phyloP scores from a whole-genome alignment of 164 flowering plant species.

The Vitis riparia region DNA sequence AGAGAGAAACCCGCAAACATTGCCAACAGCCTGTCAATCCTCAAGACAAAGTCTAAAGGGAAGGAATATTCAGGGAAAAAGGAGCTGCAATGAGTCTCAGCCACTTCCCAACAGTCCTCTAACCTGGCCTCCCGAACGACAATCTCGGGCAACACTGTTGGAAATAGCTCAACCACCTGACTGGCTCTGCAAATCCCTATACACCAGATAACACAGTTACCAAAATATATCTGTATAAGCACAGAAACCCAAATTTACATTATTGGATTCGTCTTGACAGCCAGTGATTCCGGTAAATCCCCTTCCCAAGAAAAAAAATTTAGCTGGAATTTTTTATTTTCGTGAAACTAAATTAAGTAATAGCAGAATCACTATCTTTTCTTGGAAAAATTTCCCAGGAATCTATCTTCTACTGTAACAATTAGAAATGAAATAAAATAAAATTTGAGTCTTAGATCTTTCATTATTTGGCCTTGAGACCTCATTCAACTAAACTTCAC shows the following conservation, averaged over 20 bases:
- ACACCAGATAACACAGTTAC: constrained; percentile 2
- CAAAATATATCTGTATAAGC: background rate
- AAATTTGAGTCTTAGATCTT: no score
- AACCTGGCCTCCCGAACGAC: constrained; percentile 96
- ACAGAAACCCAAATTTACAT: background rate
- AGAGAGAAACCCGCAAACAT: constrained; percentile 72
- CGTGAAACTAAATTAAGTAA: no score
- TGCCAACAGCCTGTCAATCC: constrained; percentile 72
- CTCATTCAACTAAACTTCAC: no score
- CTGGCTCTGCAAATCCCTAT: constrained; percentile 74
- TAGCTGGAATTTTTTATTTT: no score
- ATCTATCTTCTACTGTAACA: no score
- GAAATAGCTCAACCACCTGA: constrained; percentile 79
- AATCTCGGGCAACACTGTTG: constrained; percentile 66
- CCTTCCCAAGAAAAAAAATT: no score
- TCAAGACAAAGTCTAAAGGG: constrained; percentile 76
- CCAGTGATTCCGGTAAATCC: no score
- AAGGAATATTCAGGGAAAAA: constrained; percentile 93
- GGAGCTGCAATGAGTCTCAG: constrained; percentile 97
- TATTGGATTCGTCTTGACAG: no score
- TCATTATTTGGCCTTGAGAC: no score
- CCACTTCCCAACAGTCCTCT: constrained; percentile 98
- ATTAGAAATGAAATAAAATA: no score
- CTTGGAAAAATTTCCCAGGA: no score
- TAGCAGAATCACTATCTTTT: no score